Conservation (phyloP, 2,329 filamentous ascomycete species). For the Cladobotryum mycophilum region DNA sequence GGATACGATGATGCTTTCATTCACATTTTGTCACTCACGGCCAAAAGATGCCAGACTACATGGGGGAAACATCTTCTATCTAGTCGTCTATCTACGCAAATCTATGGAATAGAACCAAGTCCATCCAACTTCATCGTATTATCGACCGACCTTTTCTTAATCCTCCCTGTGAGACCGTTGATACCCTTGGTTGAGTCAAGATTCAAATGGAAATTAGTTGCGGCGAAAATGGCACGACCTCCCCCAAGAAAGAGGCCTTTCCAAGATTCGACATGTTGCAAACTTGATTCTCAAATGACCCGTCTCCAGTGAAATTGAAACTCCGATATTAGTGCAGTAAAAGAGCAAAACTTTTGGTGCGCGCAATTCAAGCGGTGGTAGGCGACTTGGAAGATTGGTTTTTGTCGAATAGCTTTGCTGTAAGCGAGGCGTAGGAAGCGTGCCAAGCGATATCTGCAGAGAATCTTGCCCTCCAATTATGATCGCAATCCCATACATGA, state of each 20-base stretch:
- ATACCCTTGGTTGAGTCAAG: background rate
- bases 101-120: background rate
- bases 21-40: background rate
- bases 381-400: too few species aligned
- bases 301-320: background rate
- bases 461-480: too few species aligned
- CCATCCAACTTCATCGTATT: background rate
- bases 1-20: too few species aligned
- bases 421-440: too few species aligned
- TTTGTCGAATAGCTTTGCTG: too few species aligned
- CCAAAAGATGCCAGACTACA: background rate
- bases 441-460: too few species aligned
- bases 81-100: background rate
- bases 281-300: background rate
- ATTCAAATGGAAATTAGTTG: too few species aligned
- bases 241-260: conserved; percentile 1
- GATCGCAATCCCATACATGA: too few species aligned
- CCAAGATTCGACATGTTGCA: background rate
- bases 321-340: background rate
- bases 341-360: background rate
- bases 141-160: background rate
- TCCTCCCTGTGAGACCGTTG: background rate
- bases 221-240: background rate
- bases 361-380: background rate
- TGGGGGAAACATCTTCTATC: background rate